phyloP scores from a whole-genome alignment of 192 early-diverging fungal genomes.

The Polychytrium aggregatum region DNA sequence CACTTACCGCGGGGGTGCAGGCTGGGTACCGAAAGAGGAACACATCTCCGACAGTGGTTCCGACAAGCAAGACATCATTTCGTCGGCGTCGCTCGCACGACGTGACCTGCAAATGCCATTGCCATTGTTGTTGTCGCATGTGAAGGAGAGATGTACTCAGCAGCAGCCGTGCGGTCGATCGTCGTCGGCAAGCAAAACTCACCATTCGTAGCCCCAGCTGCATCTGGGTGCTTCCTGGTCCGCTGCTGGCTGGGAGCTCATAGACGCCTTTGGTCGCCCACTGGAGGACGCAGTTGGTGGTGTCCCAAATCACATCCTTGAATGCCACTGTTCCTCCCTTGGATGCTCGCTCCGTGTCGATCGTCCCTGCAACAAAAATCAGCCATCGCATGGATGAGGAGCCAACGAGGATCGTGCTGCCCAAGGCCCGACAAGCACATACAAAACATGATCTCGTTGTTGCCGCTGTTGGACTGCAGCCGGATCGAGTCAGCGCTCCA shows the following conservation, averaged over 20 bases:
- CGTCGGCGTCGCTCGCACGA: neutral
- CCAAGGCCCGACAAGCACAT: neutral
- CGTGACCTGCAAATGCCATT: neutral
- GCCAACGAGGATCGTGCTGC: neutral
- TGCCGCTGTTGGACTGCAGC: constrained; percentile 14
- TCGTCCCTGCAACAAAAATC: constrained; percentile 9
- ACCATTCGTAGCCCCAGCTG: constrained; percentile 14
- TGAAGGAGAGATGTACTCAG: neutral
- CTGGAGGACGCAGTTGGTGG: constrained; percentile 8
- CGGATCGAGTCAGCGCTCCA: constrained; percentile 10
- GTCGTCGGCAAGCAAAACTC: constrained; percentile 1
- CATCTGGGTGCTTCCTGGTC: neutral
- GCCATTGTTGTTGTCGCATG: neutral
- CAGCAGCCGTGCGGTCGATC: neutral
- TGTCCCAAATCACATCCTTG: constrained; percentile 13
- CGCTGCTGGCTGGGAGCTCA: neutral
- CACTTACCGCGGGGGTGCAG: constrained; percentile 4
- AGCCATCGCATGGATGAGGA: neutral
- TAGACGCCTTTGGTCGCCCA: constrained; percentile 19
- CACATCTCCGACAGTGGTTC: constrained; percentile 8
- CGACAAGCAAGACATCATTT: constrained; percentile 4
- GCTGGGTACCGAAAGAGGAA: constrained; percentile 15
- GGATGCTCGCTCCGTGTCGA: constrained; percentile 1
- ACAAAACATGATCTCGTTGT: constrained; percentile 23
- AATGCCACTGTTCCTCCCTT: constrained; percentile 5